Evolutionary conservation across 2,329 filamentous ascomycete genomes (phyloP).

Genomic region (Pestalotiopsis sp.): DNA sequence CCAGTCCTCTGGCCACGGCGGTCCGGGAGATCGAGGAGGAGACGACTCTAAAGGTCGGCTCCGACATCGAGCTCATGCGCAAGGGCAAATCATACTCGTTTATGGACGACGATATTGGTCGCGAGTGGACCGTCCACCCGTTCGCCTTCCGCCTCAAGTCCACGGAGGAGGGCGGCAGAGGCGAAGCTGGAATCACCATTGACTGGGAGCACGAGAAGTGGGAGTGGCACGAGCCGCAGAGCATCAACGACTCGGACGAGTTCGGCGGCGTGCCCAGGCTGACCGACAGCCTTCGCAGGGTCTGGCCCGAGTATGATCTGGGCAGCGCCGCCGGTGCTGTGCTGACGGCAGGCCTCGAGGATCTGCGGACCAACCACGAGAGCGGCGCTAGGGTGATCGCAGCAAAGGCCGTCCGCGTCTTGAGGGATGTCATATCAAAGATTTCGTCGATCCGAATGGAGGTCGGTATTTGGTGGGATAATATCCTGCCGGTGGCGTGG

Average conservation of each 20-base stretch:
- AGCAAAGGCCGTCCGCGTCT: conserved; percentile 49
- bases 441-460: conserved; percentile 30
- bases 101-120: conserved; percentile 50
- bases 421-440: conserved; percentile 47
- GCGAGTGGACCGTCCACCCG: conserved; percentile 65
- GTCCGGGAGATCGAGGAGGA: conserved; percentile 67
- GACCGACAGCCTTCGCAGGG: conserved; percentile 57
- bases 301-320: conserved; percentile 60
- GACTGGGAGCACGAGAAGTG: conserved; percentile 66
- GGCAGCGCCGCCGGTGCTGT: conserved; percentile 45
- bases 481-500: conserved; percentile 56
- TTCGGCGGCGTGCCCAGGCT: conserved; percentile 60
- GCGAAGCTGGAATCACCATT: conserved; percentile 50
- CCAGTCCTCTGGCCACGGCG: conserved; percentile 56
- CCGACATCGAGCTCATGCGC: conserved; percentile 50
- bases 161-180: conserved; percentile 34
- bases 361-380: conserved; percentile 56
- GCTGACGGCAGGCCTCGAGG: conserved; percentile 48
- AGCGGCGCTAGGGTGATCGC: conserved; percentile 64
- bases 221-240: conserved; percentile 57
- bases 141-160: conserved; percentile 59
- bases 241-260: conserved; percentile 46
- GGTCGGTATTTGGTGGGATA: conserved; percentile 55
- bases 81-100: conserved; percentile 63
- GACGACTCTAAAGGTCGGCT: conserved; percentile 52